Evolutionary conservation across 176 grass and related monocot species (phyloP).

Genomic region (Carex kokanica): DNA sequence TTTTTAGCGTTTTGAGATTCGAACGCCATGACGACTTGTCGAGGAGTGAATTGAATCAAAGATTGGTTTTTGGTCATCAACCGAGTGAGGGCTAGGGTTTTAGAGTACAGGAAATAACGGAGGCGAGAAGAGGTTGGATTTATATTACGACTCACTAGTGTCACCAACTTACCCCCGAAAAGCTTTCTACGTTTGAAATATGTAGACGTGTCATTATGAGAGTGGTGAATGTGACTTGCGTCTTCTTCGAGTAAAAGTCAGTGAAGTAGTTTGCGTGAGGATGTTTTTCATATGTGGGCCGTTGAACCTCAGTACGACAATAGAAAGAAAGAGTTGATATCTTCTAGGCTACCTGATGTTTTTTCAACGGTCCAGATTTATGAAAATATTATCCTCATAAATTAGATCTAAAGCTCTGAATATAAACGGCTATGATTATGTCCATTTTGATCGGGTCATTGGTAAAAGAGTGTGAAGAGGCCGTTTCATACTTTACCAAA

Average conservation of each 20-base stretch:
- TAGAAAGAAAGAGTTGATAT: too few species aligned
- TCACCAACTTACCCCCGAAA: neutral
- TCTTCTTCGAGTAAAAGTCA: neutral
- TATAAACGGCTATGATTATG: neutral
- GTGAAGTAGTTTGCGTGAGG: neutral
- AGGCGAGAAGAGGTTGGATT: neutral
- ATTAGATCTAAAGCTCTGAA: neutral
- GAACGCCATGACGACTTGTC: constrained; percentile 45
- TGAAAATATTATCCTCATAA: neutral
- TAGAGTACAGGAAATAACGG: neutral
- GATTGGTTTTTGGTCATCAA: constrained; percentile 26
- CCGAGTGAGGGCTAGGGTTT: constrained; percentile 30
- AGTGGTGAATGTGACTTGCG: neutral
- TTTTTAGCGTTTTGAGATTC: constrained; percentile 36
- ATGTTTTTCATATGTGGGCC: neutral
- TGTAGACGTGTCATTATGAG: neutral
- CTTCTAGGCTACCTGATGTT: too few species aligned
- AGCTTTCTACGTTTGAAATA: neutral
- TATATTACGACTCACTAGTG: neutral
- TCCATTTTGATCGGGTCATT: neutral
- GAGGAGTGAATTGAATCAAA: constrained; percentile 63
- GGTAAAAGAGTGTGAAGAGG: neutral
- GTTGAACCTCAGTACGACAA: neutral
- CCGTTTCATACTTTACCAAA: neutral
- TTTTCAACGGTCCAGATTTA: neutral